Percentiles rank a stretch among this genome's conserved stretches.
phyloP scores from a whole-genome alignment of 768 basidiomycete species.

The Daedaleopsis nitida region DNA sequence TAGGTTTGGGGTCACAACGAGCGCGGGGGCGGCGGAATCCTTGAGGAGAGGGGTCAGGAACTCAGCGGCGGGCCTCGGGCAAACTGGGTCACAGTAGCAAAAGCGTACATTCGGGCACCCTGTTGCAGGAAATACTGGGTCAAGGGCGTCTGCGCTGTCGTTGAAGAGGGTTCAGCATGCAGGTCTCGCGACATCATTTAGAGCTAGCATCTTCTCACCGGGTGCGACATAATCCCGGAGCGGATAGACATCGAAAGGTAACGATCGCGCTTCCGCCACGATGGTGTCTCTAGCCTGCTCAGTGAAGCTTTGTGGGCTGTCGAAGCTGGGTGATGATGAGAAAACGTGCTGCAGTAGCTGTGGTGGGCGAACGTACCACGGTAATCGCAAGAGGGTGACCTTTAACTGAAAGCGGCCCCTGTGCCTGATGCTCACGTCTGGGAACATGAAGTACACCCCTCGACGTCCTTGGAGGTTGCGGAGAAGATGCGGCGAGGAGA shows the following conservation, averaged over 20 bases:
- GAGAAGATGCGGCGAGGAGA: slow-evolving; percentile 78
- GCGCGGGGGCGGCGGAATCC: slow-evolving; percentile 23
- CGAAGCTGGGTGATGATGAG: slow-evolving; percentile 37
- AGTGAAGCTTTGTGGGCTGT: slow-evolving; percentile 51
- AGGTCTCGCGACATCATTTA: not conserved
- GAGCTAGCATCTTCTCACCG: slow-evolving; percentile 49
- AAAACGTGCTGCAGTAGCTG: not conserved
- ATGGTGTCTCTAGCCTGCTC: slow-evolving; percentile 59
- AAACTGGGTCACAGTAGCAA: slow-evolving; percentile 36
- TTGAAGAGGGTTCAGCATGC: slow-evolving; percentile 6
- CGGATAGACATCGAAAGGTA: slow-evolving; percentile 76
- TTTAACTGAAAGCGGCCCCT: slow-evolving; percentile 76
- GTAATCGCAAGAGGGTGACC: slow-evolving; percentile 72
- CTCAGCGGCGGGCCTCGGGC: slow-evolving; percentile 27
- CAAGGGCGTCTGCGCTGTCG: slow-evolving; percentile 48
- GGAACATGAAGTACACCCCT: slow-evolving; percentile 88
- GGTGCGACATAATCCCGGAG: slow-evolving; percentile 76
- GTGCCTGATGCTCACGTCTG: slow-evolving; percentile 85
- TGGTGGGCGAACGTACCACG: slow-evolving; percentile 55
- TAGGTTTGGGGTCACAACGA: slow-evolving; percentile 1
- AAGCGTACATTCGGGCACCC: slow-evolving; percentile 57
- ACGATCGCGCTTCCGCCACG: slow-evolving; percentile 73
- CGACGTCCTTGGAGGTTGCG: slow-evolving; percentile 78
- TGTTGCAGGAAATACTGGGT: slow-evolving; percentile 61
- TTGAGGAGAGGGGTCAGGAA: slow-evolving; percentile 19